Percentiles rank a stretch among this genome's conserved stretches.
Conservation (phyloP, 2,329 filamentous ascomycete genomes). For the Rachicladosporium sp. region DNA sequence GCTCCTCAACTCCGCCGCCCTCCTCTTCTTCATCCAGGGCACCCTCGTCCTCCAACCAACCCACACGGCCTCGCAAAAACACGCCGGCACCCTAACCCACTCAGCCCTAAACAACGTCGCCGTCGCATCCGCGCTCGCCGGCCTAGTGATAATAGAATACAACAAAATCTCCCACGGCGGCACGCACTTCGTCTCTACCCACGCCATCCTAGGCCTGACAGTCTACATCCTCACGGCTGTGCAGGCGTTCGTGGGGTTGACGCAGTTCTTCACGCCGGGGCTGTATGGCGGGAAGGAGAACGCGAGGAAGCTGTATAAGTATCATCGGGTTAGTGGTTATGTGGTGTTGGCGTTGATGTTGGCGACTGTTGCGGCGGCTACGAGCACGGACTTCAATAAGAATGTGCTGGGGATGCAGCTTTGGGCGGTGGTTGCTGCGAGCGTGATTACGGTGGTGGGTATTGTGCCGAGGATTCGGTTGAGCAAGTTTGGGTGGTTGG, state of each 20-base stretch:
- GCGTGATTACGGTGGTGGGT: slow-evolving; percentile 55
- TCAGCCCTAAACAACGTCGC: slow-evolving; percentile 56
- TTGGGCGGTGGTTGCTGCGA: slow-evolving; percentile 59
- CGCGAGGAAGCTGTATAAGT: slow-evolving; percentile 80
- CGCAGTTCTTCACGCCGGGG: slow-evolving; percentile 63
- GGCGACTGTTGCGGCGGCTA: slow-evolving; percentile 62
- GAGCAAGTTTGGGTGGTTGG: slow-evolving; percentile 59
- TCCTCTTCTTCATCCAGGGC: slow-evolving; percentile 66
- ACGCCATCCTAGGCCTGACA: slow-evolving; percentile 70
- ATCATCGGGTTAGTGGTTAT: slow-evolving; percentile 72
- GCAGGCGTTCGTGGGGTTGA: slow-evolving; percentile 72
- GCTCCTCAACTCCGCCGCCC: slow-evolving; percentile 40
- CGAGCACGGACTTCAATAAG: slow-evolving; percentile 61
- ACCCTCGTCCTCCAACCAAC: slow-evolving; percentile 83
- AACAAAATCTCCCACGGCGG: slow-evolving; percentile 65
- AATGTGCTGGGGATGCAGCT: slow-evolving; percentile 58
- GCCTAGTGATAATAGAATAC: slow-evolving; percentile 61
- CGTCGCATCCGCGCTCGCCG: slow-evolving; percentile 49
- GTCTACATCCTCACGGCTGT: slow-evolving; percentile 57
- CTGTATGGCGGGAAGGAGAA: slow-evolving; percentile 68
- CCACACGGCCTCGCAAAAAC: slow-evolving; percentile 64
- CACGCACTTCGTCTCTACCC: slow-evolving; percentile 65
- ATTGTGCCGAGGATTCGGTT: slow-evolving; percentile 68
- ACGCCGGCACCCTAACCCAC: slow-evolving; percentile 50
- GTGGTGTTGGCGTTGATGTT: slow-evolving; percentile 56